Evolutionary conservation across 1,139 yeast genomes (phyloP).

Genomic region (Geotrichum restrictum): DNA sequence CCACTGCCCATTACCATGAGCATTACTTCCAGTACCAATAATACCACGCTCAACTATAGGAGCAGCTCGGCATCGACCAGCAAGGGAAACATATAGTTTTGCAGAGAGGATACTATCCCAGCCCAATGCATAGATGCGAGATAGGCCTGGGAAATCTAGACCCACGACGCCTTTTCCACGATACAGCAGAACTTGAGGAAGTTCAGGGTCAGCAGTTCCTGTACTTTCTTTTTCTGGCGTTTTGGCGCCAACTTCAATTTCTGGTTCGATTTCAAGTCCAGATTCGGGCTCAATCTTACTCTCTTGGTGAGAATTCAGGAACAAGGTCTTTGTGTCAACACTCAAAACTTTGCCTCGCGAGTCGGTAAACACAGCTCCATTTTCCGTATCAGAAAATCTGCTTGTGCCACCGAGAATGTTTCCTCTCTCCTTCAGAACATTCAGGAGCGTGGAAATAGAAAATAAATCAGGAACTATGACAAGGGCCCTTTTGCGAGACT

Average conservation of each 20-base stretch:
- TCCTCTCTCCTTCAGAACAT: conserved; percentile 6
- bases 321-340: conserved; percentile 11
- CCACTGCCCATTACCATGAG: conserved; percentile 12
- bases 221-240: background rate
- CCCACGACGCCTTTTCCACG: conserved; percentile 19
- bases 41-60: conserved; percentile 3
- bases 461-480: conserved; percentile 20
- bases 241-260: no score
- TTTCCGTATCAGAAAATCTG: conserved; percentile 3
- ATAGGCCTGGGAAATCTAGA: conserved; percentile 23
- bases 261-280: no score
- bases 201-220: background rate
- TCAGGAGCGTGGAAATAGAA: conserved; percentile 11
- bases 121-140: conserved; percentile 20
- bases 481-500: conserved; percentile 6
- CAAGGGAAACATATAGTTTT: conserved; percentile 13
- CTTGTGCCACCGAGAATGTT: conserved; percentile 9
- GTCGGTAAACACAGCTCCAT: conserved; percentile 7
- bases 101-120: conserved; percentile 22
- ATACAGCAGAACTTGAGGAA: conserved; percentile 15
- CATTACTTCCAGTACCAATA: background rate
- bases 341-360: background rate
- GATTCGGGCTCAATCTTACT: no score
- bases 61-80: conserved; percentile 19
- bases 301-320: background rate